phyloP scores from a whole-genome alignment of 345 rosid genomes.

The Arabis alpina region DNA sequence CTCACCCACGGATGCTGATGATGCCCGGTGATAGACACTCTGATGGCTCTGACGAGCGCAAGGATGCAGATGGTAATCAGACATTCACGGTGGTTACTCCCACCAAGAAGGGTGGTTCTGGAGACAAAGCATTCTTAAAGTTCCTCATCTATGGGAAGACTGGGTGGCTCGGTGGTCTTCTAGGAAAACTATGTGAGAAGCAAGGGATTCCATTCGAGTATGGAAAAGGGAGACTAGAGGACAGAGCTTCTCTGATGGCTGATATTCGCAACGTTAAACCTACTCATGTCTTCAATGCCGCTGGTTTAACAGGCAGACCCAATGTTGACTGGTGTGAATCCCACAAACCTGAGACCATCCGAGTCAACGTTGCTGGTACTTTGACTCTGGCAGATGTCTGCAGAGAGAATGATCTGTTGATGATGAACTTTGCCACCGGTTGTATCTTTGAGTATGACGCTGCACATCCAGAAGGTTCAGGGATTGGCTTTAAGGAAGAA shows the following conservation, averaged over 20 bases:
- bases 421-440: slow-evolving; percentile 90
- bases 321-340: slow-evolving; percentile 98
- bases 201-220: slow-evolving; percentile 75
- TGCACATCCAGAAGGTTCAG: slow-evolving; percentile 77
- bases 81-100: slow-evolving; percentile 63
- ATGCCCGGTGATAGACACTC: slow-evolving; percentile 85
- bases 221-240: slow-evolving; percentile 86
- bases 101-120: slow-evolving; percentile 49
- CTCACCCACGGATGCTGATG: slow-evolving; percentile 83
- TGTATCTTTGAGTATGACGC: slow-evolving; percentile 92
- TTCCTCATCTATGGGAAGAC: slow-evolving; percentile 89
- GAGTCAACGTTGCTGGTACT: slow-evolving; percentile 87
- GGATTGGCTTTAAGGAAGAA: slow-evolving; percentile 83
- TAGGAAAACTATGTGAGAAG: slow-evolving; percentile 78
- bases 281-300: slow-evolving; percentile 88
- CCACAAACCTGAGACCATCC: slow-evolving; percentile 84
- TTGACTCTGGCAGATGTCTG: slow-evolving; percentile 84
- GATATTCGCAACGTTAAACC: slow-evolving; percentile 76
- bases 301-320: slow-evolving; percentile 93
- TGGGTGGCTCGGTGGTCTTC: slow-evolving; percentile 93
- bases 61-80: slow-evolving; percentile 53
- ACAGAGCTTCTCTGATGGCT: slow-evolving; percentile 66
- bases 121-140: slow-evolving; percentile 55
- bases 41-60: slow-evolving; percentile 66
- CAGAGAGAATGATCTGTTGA: slow-evolving; percentile 70